Evolutionary conservation across 108 stramenopile genomes (phyloP).

Genomic region (Cyclotella atomus): DNA sequence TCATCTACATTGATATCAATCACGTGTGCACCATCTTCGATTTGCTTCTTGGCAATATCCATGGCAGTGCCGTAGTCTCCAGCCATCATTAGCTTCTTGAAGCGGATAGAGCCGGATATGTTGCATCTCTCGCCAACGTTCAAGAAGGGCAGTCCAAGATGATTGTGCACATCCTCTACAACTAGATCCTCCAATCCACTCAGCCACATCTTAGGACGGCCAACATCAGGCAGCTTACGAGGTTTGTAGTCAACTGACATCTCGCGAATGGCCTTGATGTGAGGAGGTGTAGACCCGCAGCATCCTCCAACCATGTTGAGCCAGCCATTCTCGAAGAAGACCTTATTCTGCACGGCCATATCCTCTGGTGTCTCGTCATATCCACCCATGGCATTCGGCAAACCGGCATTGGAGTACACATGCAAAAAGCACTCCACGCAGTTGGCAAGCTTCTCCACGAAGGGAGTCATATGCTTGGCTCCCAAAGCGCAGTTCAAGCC

Average conservation of each 20-base stretch:
- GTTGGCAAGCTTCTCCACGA: conserved; percentile 91
- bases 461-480: conserved; percentile 96
- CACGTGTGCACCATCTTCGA: conserved; percentile 98
- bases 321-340: conserved; percentile 94
- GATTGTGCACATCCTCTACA: conserved; percentile 93
- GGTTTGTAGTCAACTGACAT: conserved; percentile 67
- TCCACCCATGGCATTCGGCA: conserved; percentile 99
- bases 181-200: conserved; percentile 95
- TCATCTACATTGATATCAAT: conserved; percentile 99
- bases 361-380: conserved; percentile 97
- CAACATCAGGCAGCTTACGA: conserved; percentile 82
- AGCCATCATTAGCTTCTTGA: conserved; percentile 98
- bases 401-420: conserved; percentile 98
- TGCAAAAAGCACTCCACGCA: conserved; percentile 96
- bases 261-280: conserved; percentile 92
- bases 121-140: conserved; percentile 98
- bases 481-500: conserved; percentile 99
- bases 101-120: conserved; percentile 92
- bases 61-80: conserved; percentile 95
- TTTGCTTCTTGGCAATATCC: conserved; percentile 98
- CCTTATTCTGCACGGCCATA: conserved; percentile 92
- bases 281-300: conserved; percentile 97
- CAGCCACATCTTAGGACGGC: conserved; percentile 95
- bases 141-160: conserved; percentile 92
- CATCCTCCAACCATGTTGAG: conserved; percentile 99